Base-by-base conservation (phyloP, 805 yeast species). In the Candida glaebosa region DNA sequence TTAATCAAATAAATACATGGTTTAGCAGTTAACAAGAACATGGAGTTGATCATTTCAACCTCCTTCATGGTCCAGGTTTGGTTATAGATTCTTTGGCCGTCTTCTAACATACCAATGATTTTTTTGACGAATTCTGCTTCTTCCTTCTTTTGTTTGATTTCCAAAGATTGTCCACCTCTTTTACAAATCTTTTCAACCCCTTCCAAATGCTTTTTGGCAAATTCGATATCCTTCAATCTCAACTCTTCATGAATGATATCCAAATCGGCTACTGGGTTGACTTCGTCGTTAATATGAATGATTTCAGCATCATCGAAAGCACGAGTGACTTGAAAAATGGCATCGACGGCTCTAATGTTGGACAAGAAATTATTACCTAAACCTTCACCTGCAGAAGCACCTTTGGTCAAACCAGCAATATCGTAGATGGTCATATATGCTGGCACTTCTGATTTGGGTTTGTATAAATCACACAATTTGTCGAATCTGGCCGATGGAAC, bases 241-340 rank as follows among this genome's bases (percentile, higher is more conserved):
- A 93, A 79, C 74, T 93, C 99, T 50, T 85, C 87, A 52, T 78
- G 76, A 61, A 93, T 87, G 62, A 93, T 91, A 51, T 87, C 93
- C 69, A 93, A 79, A 70, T 93, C 99, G 62, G 96, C 87, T 39
- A 79, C 82, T 49, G 99, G 99, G 69, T 93, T 82, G 48, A 93
- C 99, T 49, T 67, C 72, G 57, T 90, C 96, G 71, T 89, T 96
- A 57, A 93, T 86, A 70, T 93, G 99, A 55, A 90, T 89, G 57
- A 93, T 93, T 62, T 93, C 99, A 30, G 96, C 95, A 67, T 93
- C 99, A 61, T 89, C 96, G 59, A 93, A 93, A 69, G 96, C 87
- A 70, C 99, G 84, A 38, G 93, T 98, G 50, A 93, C 96, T 73
- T 93, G 98, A 73, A 86, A 93, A 51, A 93, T 84, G 48, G 97